phyloP scores from a whole-genome alignment of 2,329 filamentous ascomycete species.

The Hymenoscyphus occultus region DNA sequence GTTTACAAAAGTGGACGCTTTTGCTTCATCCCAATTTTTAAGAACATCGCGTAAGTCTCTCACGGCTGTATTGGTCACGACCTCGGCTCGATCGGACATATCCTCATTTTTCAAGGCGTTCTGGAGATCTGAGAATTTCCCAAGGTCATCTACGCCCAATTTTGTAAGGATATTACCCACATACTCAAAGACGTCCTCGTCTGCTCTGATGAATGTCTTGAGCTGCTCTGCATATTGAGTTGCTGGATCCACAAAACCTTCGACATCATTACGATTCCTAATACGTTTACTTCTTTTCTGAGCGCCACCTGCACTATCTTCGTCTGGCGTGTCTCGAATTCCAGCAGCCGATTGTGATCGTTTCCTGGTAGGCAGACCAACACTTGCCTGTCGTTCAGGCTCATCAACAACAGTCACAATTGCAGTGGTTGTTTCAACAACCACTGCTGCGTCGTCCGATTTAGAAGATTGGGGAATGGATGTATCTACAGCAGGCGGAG shows the following conservation, averaged over 20 bases:
- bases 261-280: constrained; percentile 55
- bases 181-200: constrained; percentile 34
- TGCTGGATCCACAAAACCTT: constrained; percentile 50
- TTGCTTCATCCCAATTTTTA: constrained; percentile 39
- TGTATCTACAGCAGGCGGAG: constrained; percentile 17
- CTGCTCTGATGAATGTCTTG: constrained; percentile 36
- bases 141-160: constrained; percentile 34
- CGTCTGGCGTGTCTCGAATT: constrained; percentile 52
- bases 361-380: constrained; percentile 46
- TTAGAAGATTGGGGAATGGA: constrained; percentile 16
- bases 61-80: constrained; percentile 31
- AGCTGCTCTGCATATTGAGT: constrained; percentile 53
- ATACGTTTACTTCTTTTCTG: constrained; percentile 65
- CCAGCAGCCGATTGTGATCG: constrained; percentile 62
- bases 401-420: constrained; percentile 27
- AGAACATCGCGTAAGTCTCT: constrained; percentile 40
- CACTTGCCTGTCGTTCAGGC: constrained; percentile 15
- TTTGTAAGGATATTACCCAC: constrained; percentile 31
- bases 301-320: constrained; percentile 48
- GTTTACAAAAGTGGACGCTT: constrained; percentile 36
- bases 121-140: constrained; percentile 31
- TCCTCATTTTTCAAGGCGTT: constrained; percentile 24
- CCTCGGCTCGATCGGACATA: constrained; percentile 21
- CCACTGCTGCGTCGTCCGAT: constrained; percentile 22
- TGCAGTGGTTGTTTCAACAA: constrained; percentile 25